Percentiles rank a stretch among this genome's conserved stretches.
These are phyloP conservation scores for Lentinula edodes DNA, from an alignment of 768 basidiomycete species.

Conservation along the genomic window DNA sequence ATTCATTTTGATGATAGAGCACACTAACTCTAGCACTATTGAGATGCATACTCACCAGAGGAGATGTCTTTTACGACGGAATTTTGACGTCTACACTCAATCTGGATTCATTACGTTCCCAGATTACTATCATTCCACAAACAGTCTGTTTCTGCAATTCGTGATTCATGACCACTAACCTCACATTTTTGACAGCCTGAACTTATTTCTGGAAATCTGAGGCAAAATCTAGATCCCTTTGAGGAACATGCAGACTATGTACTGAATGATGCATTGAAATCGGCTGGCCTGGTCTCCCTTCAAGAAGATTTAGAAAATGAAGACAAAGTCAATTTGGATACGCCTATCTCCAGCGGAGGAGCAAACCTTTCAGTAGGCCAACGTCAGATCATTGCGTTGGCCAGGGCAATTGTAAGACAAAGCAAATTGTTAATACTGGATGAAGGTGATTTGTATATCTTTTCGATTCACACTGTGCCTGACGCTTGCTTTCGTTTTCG, in stretches of 20 bases:
- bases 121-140: constrained; percentile 41
- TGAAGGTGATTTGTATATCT: background rate
- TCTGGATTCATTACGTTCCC: constrained; percentile 37
- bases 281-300: constrained; percentile 45
- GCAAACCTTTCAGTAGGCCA: constrained; percentile 55
- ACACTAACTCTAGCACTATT: constrained; percentile 45
- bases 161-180: background rate
- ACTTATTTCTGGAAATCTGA: constrained; percentile 56
- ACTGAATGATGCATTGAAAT: constrained; percentile 55
- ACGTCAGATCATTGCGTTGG: constrained; percentile 66
- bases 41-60: constrained; percentile 44
- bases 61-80: constrained; percentile 41
- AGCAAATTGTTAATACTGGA: constrained; percentile 11
- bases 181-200: constrained; percentile 10
- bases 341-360: constrained; percentile 54
- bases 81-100: constrained; percentile 34
- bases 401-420: constrained; percentile 46
- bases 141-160: background rate
- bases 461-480: constrained; percentile 21
- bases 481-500: background rate
- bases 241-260: constrained; percentile 61
- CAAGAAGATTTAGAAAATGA: constrained; percentile 22
- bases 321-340: constrained; percentile 41
- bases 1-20: constrained; percentile 16
- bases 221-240: constrained; percentile 68